Evolutionary conservation across 176 grass and related monocot species (phyloP).

Genomic region (Avena sativa): DNA sequence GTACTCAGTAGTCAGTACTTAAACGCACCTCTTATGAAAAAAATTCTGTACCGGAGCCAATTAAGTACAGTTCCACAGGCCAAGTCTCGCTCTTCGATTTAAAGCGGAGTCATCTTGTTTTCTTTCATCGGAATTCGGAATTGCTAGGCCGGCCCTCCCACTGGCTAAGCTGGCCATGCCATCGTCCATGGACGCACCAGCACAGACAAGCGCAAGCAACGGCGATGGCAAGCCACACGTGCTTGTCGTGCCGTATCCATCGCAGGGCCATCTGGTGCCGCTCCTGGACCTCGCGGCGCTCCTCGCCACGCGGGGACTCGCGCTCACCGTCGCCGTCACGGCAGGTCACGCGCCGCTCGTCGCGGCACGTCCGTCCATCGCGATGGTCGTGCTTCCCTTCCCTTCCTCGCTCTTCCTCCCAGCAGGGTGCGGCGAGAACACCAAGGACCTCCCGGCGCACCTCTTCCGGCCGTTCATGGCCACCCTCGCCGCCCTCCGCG

Average conservation of each 20-base stretch:
- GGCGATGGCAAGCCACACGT: conserved; percentile 5
- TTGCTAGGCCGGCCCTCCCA: no score
- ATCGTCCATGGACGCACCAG: background rate
- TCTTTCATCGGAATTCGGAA: no score
- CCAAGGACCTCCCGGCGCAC: conserved; percentile 45
- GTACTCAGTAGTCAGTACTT: no score
- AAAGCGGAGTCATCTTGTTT: no score
- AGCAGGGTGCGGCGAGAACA: conserved; percentile 48
- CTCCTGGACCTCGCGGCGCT: conserved; percentile 60
- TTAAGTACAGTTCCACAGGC: no score
- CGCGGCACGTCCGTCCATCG: conserved; percentile 27
- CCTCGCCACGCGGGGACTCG: conserved; percentile 44
- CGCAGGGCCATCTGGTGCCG: conserved; percentile 56
- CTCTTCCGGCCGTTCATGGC: conserved; percentile 49
- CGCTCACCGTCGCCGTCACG: conserved; percentile 49
- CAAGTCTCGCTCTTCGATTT: no score
- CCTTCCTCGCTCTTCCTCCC: conserved; percentile 27
- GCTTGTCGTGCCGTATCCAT: conserved; percentile 52
- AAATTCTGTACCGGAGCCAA: no score
- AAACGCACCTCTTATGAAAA: no score
- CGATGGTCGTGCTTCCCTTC: conserved; percentile 39
- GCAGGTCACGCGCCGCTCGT: conserved; percentile 50
- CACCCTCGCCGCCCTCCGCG: conserved; percentile 35
- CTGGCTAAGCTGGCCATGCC: background rate
- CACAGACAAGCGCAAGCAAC: background rate